Conservation (phyloP, 306 rosid species). For the Cucumis sativus region Cucumber_9930_V3 NC_026658.2:13841501-13842000, state of each 20-base stretch:
- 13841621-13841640: neutral
- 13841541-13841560: neutral
- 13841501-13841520: constrained; percentile 97
- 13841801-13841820: constrained; percentile 59
- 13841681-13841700: constrained; percentile 84
- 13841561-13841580: neutral
- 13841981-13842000: constrained; percentile 89
- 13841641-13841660: neutral
- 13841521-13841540: constrained; percentile 5
- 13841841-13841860: neutral
- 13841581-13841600: neutral
- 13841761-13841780: constrained; percentile 64
- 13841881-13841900: neutral
- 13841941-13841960: constrained; percentile 62
- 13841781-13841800: constrained; percentile 84
- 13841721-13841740: constrained; percentile 52
- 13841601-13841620: too few relatives aligned
- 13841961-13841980: constrained; percentile 84
- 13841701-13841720: constrained; percentile 77
- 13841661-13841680: constrained; percentile 57
- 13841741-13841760: constrained; percentile 71
- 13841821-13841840: neutral
- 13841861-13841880: neutral
- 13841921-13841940: constrained; percentile 84
- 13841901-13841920: constrained; percentile 67